Conservation (phyloP, 805 yeast species). For the Barnettozyma populi region DNA sequence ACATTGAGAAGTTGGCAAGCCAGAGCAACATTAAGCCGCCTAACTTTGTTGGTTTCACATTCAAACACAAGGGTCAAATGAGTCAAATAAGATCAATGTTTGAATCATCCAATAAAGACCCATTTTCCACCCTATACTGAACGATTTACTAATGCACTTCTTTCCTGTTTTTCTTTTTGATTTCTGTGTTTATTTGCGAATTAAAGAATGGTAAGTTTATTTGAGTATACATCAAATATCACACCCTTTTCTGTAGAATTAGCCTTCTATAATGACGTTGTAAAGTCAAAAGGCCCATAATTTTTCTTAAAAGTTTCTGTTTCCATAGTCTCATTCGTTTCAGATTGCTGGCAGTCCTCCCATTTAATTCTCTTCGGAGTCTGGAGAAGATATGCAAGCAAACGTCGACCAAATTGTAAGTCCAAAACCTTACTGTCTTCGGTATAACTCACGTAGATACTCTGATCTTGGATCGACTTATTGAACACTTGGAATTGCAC, state of each 20-base stretch:
- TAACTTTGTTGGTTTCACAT: conserved; percentile 92
- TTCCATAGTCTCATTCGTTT: conserved; percentile 56
- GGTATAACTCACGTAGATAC: conserved; percentile 25
- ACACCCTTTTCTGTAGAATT: background rate
- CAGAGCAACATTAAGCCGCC: conserved; percentile 52
- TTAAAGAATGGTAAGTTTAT: background rate
- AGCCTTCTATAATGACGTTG: conserved; percentile 17
- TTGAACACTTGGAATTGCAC: conserved; percentile 29
- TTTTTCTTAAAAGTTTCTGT: conserved; percentile 55
- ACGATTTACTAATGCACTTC: background rate
- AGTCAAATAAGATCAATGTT: conserved; percentile 24
- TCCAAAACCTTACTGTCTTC: conserved; percentile 45
- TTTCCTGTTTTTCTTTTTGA: background rate
- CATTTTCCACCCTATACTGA: conserved; percentile 26
- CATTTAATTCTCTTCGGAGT: conserved; percentile 63
- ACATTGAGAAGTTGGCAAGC: conserved; percentile 76
- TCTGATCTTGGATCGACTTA: conserved; percentile 28
- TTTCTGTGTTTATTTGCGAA: background rate
- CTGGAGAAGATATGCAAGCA: conserved; percentile 57
- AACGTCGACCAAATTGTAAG: conserved; percentile 79
- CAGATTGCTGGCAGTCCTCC: conserved; percentile 69
- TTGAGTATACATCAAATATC: background rate
- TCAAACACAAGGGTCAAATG: conserved; percentile 60
- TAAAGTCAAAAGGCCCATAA: conserved; percentile 52
- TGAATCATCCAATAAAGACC: conserved; percentile 20